Evolutionary conservation across 2,329 filamentous ascomycete species (phyloP), one percentile per base, ranked within the genome.

Genomic region (Trichophyton benhamiae): DNA sequence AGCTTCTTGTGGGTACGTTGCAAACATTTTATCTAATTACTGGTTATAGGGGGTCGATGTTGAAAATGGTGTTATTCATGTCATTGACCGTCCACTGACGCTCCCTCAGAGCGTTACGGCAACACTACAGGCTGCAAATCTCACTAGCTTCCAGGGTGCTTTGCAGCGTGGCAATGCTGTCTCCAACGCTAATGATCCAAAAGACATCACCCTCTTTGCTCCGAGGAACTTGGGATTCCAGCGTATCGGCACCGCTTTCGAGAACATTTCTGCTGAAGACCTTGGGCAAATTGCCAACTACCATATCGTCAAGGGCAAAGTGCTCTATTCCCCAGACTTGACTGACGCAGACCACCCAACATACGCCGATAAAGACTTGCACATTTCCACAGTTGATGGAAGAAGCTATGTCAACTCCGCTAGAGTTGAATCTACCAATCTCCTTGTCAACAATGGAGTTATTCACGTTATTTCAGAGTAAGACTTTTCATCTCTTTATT

Each of bases 231-330:
- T 64, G 30, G 63, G 60, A 36, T 66, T 64, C 41, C 53, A 49
- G 25, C 46, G 60, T 44, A 53, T 66, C 20, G 60, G 60, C 3
- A 62, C 63, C n/a, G 52, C 59, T 15, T 58, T 64, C 3, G 46
- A 60, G 5, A 64, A 63, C 52, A 61, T 63, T n/a, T 61, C 63
- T 5, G 13, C 72, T 0, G 70, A 77, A 3, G 71, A 82, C 13
- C 75, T 87, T 1, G 70, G 76, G 1, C 71, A 70, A 30, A 78
- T 88, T 58, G 76, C 88, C 38, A 73, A 77, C 27, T 89, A 89
- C 72, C 86, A 89, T 69, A 78, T 88, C 59, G 72, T 88, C 52
- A 76, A 77, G 53, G 79, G 78, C 53, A 76, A 76, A 7, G 77
- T 85, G 0, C 75, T 74, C 60, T 87, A 86, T 72, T 80, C 78